A percentile compares a stretch with the other conserved stretches of the same genome.
Evolutionary conservation across 805 yeast genomes (phyloP).

Genomic region (Citeromyces nyonsensis): DNA sequence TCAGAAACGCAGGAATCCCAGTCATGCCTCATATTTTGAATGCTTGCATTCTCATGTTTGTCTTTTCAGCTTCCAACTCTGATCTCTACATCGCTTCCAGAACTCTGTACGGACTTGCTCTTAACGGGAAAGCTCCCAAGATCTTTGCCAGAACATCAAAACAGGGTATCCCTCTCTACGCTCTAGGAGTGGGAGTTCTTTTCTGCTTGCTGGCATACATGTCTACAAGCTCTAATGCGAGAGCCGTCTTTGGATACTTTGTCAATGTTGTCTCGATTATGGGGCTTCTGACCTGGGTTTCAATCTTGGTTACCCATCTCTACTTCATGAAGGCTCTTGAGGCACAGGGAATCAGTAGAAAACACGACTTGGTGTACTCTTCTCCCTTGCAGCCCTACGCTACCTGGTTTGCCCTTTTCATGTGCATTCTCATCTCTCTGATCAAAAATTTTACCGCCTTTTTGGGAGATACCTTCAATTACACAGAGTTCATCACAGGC

Average conservation of each 20-base stretch:
- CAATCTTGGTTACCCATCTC: slow-evolving; percentile 53
- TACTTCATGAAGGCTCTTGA: slow-evolving; percentile 48
- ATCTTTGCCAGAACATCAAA: slow-evolving; percentile 49
- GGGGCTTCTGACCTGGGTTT: slow-evolving; percentile 63
- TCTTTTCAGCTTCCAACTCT: slow-evolving; percentile 71
- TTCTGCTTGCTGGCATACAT: slow-evolving; percentile 60
- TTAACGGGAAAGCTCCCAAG: slow-evolving; percentile 61
- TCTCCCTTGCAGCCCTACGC: slow-evolving; percentile 65
- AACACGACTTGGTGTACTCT: slow-evolving; percentile 33
- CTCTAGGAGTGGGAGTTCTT: slow-evolving; percentile 29
- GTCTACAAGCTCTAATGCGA: slow-evolving; percentile 43
- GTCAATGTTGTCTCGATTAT: slow-evolving; percentile 67
- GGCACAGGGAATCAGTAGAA: slow-evolving; percentile 51
- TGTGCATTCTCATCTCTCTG: slow-evolving; percentile 39
- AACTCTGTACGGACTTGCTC: slow-evolving; percentile 56
- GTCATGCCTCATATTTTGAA: slow-evolving; percentile 67
- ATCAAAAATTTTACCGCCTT: slow-evolving; percentile 65
- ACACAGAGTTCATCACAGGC: slow-evolving; percentile 60
- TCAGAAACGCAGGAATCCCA: slow-evolving; percentile 43
- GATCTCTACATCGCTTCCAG: slow-evolving; percentile 69
- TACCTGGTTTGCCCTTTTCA: slow-evolving; percentile 35
- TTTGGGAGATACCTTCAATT: slow-evolving; percentile 37
- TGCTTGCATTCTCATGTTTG: slow-evolving; percentile 62
- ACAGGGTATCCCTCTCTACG: slow-evolving; percentile 55
- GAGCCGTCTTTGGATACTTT: slow-evolving; percentile 47